Evolutionary conservation across 2,329 filamentous ascomycete genomes (phyloP).

Genomic region (Arthrobotrys sphaeroides): DNA sequence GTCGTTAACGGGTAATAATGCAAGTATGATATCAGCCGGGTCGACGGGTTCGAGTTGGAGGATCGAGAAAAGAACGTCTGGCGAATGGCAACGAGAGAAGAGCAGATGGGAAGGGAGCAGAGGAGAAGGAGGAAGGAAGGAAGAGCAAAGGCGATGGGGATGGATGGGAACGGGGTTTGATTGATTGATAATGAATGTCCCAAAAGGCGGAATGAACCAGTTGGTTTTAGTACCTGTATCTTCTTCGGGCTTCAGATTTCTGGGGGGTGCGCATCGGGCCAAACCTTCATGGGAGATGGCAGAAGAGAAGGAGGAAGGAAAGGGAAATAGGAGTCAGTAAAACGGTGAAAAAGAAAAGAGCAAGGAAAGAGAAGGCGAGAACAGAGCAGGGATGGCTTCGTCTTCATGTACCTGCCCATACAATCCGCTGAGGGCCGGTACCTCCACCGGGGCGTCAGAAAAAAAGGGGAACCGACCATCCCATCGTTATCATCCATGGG

Average conservation of each 20-base stretch:
- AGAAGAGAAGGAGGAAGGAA: conserved; percentile 7
- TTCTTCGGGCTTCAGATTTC: conserved; percentile 4
- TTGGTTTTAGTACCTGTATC: neutral
- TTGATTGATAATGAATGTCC: conserved; percentile 30
- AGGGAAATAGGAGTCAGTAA: conserved; percentile 49
- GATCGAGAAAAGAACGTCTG: conserved; percentile 18
- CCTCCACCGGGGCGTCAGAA: conserved; percentile 4
- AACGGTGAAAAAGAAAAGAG: conserved; percentile 42
- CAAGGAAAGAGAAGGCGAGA: conserved; percentile 38
- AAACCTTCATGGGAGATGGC: conserved; percentile 13
- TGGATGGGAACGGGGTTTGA: conserved; percentile 18
- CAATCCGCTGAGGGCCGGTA: neutral
- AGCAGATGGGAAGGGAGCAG: neutral
- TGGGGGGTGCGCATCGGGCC: conserved; percentile 7
- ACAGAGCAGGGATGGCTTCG: conserved; percentile 6
- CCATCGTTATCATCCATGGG: conserved; percentile 11
- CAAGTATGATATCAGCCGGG: neutral
- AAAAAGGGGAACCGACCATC: conserved; percentile 33
- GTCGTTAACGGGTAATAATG: conserved; percentile 14
- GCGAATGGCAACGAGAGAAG: conserved; percentile 25
- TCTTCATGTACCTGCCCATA: neutral
- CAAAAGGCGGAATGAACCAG: conserved; percentile 4
- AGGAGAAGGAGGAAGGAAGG: conserved; percentile 10
- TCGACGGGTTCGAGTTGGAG: conserved; percentile 19
- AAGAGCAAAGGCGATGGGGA: conserved; percentile 28